These are phyloP conservation scores for Myriosclerotinia duriaeana DNA, from an alignment of 2,329 filamentous ascomycete genomes.

Conservation along the genomic window DNA sequence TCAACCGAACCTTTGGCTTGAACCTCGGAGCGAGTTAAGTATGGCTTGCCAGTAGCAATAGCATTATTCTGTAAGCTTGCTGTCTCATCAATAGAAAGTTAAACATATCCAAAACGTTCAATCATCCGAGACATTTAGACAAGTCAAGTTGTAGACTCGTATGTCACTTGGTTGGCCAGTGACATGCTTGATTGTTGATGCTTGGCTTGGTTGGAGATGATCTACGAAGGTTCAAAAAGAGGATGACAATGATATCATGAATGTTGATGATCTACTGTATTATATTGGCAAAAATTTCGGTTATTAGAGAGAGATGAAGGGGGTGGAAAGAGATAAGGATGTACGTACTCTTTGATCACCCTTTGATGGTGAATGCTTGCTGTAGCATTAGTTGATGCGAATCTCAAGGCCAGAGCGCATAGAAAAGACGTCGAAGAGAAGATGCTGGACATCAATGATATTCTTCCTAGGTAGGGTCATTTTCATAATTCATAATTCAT, in stretches of 20 bases:
- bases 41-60: slow-evolving; percentile 5
- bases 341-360: not conserved
- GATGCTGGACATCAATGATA: not conserved
- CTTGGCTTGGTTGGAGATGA: slow-evolving; percentile 7
- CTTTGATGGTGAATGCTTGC: not conserved
- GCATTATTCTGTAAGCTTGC: slow-evolving; percentile 7
- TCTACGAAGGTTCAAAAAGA: not conserved
- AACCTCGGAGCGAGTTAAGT: slow-evolving; percentile 1
- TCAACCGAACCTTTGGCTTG: not conserved
- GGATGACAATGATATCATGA: slow-evolving; percentile 12
- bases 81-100: slow-evolving; percentile 9
- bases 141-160: not conserved
- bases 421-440: not conserved
- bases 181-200: slow-evolving; percentile 18
- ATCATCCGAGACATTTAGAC: slow-evolving; percentile 14
- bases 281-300: not conserved
- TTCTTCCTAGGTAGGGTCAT: not conserved
- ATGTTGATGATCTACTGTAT: slow-evolving; percentile 8
- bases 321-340: not conserved
- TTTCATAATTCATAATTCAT: not conserved
- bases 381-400: not conserved
- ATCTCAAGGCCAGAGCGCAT: not conserved
- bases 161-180: slow-evolving; percentile 12
- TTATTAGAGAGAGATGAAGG: not conserved
- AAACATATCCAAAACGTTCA: slow-evolving; percentile 4